These are phyloP conservation scores for Waltergamsia citrina DNA, from an alignment of 2,329 filamentous ascomycete species.

Conservation along the genomic window DNA sequence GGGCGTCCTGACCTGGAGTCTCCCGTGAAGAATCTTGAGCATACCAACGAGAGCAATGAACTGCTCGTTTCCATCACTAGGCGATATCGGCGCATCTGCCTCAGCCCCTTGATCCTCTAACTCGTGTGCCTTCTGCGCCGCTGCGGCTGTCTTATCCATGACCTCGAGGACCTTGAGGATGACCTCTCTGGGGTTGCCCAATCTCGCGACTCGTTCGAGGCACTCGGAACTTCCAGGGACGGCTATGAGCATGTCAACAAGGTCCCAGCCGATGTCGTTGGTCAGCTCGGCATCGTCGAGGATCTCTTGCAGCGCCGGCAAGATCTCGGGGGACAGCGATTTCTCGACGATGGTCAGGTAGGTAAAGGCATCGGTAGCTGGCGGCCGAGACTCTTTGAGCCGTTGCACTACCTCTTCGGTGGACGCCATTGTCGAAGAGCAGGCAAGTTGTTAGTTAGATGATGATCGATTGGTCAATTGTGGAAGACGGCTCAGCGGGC, in stretches of 20 bases:
- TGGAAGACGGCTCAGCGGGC: no score
- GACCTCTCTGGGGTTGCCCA: conserved; percentile 74
- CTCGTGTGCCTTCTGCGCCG: conserved; percentile 15
- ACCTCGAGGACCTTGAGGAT: conserved; percentile 72
- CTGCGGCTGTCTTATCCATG: conserved; percentile 42
- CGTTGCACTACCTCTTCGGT: conserved; percentile 31
- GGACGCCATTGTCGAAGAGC: no score
- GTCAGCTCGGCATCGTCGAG: conserved; percentile 61
- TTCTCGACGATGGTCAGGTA: conserved; percentile 73
- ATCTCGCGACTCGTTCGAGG: conserved; percentile 62
- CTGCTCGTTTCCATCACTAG: conserved; percentile 23
- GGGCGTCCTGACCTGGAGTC: conserved; percentile 69
- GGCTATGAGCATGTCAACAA: conserved; percentile 65
- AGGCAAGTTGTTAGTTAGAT: no score
- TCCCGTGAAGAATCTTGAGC: conserved; percentile 61
- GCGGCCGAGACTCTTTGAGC: conserved; percentile 38
- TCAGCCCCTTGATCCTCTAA: conserved; percentile 9
- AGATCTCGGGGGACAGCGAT: conserved; percentile 55
- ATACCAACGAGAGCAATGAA: conserved; percentile 64
- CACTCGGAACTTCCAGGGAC: conserved; percentile 61
- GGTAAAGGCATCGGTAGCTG: conserved; percentile 57
- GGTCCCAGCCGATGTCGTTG: conserved; percentile 74
- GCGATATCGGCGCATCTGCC: not conserved
- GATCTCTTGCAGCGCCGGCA: conserved; percentile 59
- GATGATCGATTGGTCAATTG: no score